phyloP scores from a whole-genome alignment of 306 rosid species.

The Senna tora region DNA sequence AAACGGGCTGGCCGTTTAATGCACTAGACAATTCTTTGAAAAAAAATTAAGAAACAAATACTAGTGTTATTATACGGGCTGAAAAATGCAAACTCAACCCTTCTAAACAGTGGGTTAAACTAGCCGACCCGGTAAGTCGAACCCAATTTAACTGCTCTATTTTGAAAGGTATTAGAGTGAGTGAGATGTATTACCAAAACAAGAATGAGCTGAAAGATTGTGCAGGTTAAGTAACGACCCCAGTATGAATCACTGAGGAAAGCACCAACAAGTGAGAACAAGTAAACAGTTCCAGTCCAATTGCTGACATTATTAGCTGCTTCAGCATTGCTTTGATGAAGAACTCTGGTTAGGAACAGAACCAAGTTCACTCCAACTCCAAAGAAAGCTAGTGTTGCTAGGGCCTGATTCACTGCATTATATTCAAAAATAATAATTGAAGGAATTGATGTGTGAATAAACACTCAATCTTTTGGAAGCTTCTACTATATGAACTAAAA shows the following conservation, averaged over 20 bases:
- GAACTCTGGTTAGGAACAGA: constrained; percentile 63
- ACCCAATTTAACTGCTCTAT: too few relatives aligned
- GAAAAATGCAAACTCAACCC: too few relatives aligned
- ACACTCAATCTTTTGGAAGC: too few relatives aligned
- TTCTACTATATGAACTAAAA: too few relatives aligned
- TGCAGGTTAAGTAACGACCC: constrained; percentile 68
- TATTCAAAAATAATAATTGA: too few relatives aligned
- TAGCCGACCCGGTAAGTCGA: too few relatives aligned
- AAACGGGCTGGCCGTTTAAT: too few relatives aligned
- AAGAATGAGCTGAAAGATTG: constrained; percentile 58
- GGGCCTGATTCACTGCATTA: constrained; percentile 66
- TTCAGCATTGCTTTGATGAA: constrained; percentile 53
- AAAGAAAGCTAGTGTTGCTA: constrained; percentile 69
- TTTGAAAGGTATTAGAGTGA: neutral
- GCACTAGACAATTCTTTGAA: too few relatives aligned
- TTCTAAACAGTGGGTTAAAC: too few relatives aligned
- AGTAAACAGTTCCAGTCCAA: constrained; percentile 74
- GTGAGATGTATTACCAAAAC: constrained; percentile 46
- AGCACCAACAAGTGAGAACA: constrained; percentile 63
- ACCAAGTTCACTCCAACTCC: constrained; percentile 76
- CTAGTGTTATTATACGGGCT: too few relatives aligned
- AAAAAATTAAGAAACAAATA: too few relatives aligned
- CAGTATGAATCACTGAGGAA: constrained; percentile 71
- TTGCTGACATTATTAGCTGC: constrained; percentile 71
- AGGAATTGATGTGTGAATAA: neutral